phyloP scores from a whole-genome alignment of 2,329 filamentous ascomycete genomes.

The Didymella keratinophila region DNA sequence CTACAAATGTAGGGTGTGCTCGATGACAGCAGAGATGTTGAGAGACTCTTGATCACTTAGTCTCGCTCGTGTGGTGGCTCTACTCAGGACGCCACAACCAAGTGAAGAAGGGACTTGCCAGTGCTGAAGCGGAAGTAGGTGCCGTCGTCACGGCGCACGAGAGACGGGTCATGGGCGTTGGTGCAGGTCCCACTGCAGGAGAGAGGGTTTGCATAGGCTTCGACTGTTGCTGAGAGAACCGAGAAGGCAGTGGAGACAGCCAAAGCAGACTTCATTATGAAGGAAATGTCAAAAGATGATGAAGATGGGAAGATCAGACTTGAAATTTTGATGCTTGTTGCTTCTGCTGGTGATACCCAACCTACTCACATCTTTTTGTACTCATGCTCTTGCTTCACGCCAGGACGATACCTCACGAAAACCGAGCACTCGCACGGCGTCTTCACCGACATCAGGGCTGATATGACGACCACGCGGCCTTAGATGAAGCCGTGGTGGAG shows the following conservation, averaged over 20 bases:
- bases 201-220: constrained; percentile 48
- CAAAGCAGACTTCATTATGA: constrained; percentile 9
- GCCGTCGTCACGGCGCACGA: constrained; percentile 57
- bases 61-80: no score
- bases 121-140: constrained; percentile 62
- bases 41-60: no score
- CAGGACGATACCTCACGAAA: background rate
- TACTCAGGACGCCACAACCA: no score
- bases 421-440: constrained; percentile 2
- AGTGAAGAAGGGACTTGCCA: constrained; percentile 29
- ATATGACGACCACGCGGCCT: background rate
- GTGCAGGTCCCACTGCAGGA: constrained; percentile 51
- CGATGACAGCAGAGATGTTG: no score
- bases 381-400: background rate
- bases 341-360: no score
- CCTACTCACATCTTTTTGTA: background rate
- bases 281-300: background rate
- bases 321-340: background rate
- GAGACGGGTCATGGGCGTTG: constrained; percentile 56
- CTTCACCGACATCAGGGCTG: constrained; percentile 6
- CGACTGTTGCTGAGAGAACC: constrained; percentile 10
- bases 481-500: constrained; percentile 1
- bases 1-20: no score
- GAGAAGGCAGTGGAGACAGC: constrained; percentile 6
- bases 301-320: background rate